These are phyloP conservation scores for Zasmidium cellare DNA, from an alignment of 2,329 filamentous ascomycete genomes.

Conservation along the genomic window DNA sequence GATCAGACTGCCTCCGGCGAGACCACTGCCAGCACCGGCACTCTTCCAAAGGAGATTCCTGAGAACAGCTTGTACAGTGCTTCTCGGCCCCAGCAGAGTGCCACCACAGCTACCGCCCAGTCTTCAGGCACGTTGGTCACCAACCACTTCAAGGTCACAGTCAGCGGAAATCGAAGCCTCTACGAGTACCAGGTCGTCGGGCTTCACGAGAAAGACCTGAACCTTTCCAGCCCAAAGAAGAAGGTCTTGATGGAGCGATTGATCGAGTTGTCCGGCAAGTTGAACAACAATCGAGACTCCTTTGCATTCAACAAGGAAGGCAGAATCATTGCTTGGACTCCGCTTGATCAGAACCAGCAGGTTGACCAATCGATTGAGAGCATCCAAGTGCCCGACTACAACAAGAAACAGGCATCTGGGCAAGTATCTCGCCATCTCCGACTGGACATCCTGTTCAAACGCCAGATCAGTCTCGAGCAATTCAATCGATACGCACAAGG, in stretches of 20 bases:
- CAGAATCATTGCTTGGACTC: constrained; percentile 16
- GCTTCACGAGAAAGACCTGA: background rate
- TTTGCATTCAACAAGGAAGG: constrained; percentile 18
- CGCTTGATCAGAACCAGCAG: background rate
- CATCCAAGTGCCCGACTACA: too few relatives aligned
- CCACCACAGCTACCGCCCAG: too few relatives aligned
- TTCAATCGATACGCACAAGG: constrained; percentile 6
- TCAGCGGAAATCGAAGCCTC: constrained; percentile 6
- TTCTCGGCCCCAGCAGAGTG: too few relatives aligned
- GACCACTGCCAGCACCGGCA: too few relatives aligned
- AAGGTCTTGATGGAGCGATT: constrained; percentile 11
- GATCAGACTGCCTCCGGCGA: too few relatives aligned
- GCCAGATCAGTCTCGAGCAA: background rate
- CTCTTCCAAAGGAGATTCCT: too few relatives aligned
- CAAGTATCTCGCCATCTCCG: background rate
- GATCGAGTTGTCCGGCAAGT: constrained; percentile 7
- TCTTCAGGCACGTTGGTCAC: background rate
- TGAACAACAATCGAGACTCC: constrained; percentile 1
- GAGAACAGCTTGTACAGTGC: too few relatives aligned
- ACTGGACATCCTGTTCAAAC: background rate
- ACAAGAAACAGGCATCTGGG: too few relatives aligned
- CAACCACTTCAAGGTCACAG: constrained; percentile 20
- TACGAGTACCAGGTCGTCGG: constrained; percentile 19
- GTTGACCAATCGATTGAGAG: background rate
- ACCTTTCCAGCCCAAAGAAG: constrained; percentile 9